Conservation (phyloP, 1,284 basidiomycete species). For the Sporisorium scitamineum region DNA sequence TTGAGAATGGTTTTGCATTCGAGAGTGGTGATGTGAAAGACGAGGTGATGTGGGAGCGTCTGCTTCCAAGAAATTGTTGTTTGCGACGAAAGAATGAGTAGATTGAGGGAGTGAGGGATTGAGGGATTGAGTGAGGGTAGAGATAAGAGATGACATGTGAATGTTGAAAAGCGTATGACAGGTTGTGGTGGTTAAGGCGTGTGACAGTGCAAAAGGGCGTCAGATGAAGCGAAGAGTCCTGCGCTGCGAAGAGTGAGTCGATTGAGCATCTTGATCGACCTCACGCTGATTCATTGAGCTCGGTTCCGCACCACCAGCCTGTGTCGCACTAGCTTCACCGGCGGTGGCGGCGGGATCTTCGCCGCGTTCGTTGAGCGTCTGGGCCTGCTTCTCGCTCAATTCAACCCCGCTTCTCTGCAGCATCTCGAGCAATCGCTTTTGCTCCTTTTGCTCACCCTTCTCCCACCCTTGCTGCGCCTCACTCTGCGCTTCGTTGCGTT, state of each 20-base stretch:
- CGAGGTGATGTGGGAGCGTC: too few species aligned
- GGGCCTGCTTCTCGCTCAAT: not conserved
- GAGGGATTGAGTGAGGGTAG: not conserved
- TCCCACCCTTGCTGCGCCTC: slow-evolving; percentile 43
- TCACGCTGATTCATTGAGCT: not conserved
- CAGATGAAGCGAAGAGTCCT: slow-evolving; percentile 33
- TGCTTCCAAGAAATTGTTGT: not conserved
- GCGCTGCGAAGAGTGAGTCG: slow-evolving; percentile 34
- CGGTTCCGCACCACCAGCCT: not conserved
- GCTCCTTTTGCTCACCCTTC: slow-evolving; percentile 25
- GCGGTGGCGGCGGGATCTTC: too few species aligned
- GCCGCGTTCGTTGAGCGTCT: not conserved
- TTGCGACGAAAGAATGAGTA: not conserved
- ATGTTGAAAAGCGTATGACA: not conserved
- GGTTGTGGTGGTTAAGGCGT: not conserved
- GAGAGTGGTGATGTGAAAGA: not conserved
- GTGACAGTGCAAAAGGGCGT: not conserved
- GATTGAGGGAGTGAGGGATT: not conserved
- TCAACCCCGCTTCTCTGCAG: slow-evolving; percentile 9
- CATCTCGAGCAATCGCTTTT: slow-evolving; percentile 25
- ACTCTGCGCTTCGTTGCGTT: slow-evolving; percentile 24
- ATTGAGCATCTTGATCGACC: slow-evolving; percentile 16
- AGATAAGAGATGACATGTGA: not conserved
- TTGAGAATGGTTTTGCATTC: too few species aligned
- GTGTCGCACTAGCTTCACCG: not conserved